Conservation (phyloP, 2,329 filamentous ascomycete species). For the Aureobasidium sp. region DNA sequence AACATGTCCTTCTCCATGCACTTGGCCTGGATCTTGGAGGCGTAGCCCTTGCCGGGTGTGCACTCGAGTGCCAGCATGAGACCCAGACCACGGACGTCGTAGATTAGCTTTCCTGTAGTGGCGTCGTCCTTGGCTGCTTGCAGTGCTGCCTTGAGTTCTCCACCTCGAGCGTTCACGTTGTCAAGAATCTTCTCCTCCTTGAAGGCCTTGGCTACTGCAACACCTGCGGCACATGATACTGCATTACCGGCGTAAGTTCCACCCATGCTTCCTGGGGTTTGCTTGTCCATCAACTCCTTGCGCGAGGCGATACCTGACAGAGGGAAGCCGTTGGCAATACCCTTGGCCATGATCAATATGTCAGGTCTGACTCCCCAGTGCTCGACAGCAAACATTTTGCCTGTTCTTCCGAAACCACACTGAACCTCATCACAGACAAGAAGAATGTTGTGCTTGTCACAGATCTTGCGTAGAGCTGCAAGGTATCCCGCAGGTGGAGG, state of each 20-base stretch:
- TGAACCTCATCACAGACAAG: conserved; percentile 40
- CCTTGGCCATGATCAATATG: conserved; percentile 36
- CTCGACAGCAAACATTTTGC: conserved; percentile 39
- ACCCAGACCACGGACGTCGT: conserved; percentile 34
- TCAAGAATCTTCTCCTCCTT: conserved; percentile 33
- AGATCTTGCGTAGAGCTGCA: conserved; percentile 34
- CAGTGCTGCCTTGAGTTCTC: conserved; percentile 26
- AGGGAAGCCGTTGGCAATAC: conserved; percentile 25
- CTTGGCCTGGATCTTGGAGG: conserved; percentile 34
- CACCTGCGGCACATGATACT: conserved; percentile 32
- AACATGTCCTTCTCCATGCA: conserved; percentile 35
- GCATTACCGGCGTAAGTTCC: conserved; percentile 35
- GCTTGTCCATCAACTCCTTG: conserved; percentile 34
- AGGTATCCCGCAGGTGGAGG: conserved; percentile 30
- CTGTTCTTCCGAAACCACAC: conserved; percentile 39
- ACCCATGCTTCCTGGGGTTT: conserved; percentile 33
- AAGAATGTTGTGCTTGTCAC: conserved; percentile 39
- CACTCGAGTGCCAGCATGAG: conserved; percentile 36
- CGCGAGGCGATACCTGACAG: conserved; percentile 24
- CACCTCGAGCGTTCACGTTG: conserved; percentile 30
- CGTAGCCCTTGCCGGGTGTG: conserved; percentile 30
- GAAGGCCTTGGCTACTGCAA: conserved; percentile 32
- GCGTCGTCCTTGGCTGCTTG: conserved; percentile 21
- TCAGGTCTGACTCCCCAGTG: conserved; percentile 39
- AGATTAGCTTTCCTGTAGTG: conserved; percentile 28